Evolutionary conservation across 78 protist species (phyloP).

Genomic region (Goniomonas avonlea): DNA sequence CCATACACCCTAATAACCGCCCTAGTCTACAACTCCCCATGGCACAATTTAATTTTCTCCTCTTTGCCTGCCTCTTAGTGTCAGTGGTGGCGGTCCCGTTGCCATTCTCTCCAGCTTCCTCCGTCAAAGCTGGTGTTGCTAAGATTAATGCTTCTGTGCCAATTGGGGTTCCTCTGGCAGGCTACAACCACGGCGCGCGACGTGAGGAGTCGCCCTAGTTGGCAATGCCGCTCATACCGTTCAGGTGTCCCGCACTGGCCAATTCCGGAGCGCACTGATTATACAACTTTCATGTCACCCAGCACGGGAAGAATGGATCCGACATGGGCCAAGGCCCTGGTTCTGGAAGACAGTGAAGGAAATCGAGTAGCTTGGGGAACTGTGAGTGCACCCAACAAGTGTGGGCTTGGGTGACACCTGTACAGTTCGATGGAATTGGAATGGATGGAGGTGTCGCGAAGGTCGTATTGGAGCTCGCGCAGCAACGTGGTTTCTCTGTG

Average conservation of each 20-base stretch:
- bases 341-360: background rate
- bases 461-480: background rate
- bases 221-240: too few relatives aligned
- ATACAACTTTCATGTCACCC: constrained; percentile 9
- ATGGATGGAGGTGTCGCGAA: constrained; percentile 1
- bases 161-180: constrained; percentile 7
- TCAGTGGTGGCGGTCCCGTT: too few relatives aligned
- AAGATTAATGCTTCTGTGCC: background rate
- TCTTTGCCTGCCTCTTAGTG: too few relatives aligned
- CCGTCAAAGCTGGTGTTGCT: background rate
- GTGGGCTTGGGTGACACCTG: background rate
- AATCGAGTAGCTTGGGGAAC: too few relatives aligned
- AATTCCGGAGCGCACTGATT: background rate
- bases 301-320: background rate
- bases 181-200: constrained; percentile 15
- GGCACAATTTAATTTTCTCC: too few relatives aligned
- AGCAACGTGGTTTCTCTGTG: background rate
- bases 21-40: too few relatives aligned
- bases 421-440: constrained; percentile 1
- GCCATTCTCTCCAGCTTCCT: too few relatives aligned
- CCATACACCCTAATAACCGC: too few relatives aligned
- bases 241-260: too few relatives aligned
- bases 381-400: too few relatives aligned
- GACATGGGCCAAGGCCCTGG: constrained; percentile 14
- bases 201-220: too few relatives aligned